Evolutionary conservation across 345 rosid genomes (phyloP), one percentile per base, ranked within the genome.

Genomic region (Kernera saxatilis): DNA sequence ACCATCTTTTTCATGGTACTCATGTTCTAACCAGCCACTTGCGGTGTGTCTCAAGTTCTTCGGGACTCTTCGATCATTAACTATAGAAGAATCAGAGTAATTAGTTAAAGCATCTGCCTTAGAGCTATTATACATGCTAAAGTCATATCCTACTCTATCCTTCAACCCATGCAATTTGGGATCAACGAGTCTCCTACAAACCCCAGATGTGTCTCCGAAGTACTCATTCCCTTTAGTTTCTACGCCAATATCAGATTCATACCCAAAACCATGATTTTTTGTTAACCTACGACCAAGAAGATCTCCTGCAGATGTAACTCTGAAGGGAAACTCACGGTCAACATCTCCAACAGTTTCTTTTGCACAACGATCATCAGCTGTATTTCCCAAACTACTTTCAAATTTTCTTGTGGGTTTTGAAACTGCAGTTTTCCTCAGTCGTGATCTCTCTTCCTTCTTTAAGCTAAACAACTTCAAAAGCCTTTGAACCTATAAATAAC

Each of bases 391-490:
- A n/a, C 50, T 35, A 17, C 43, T 33, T 44, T 21, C 58, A 17
- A 29, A 1, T 33, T 50, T 43, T 36, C 71, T 55, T 23, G 58
- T 44, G 41, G 41, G 17, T 27, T 17, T 32, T 13, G 8, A 17
- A 55, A 3, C 59, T 6, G 49, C 41, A 46, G 43, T 14, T 26
- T 23, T 17, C n/a, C 17, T 55, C 56, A 4, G 13, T 15, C 6
- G 32, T 56, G 73, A 48, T 52, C 69, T 32, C 72, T 53, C 70
- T 73, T 41, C 53, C 70, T 82, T 82, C 69, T 82, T 75, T 29
- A 36, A 19, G 70, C 81, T 75, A 77, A 84, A 88, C 70, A 86
- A 48, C 30, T 41, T 49, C 23, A 88, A 77, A 53, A 74, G 55
- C 40, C 48, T 67, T 23, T 59, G 55, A 74, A 88, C 88, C 94